Base-by-base conservation (phyloP, 2,329 filamentous ascomycete species). In the Fusarium proliferatum region DNA sequence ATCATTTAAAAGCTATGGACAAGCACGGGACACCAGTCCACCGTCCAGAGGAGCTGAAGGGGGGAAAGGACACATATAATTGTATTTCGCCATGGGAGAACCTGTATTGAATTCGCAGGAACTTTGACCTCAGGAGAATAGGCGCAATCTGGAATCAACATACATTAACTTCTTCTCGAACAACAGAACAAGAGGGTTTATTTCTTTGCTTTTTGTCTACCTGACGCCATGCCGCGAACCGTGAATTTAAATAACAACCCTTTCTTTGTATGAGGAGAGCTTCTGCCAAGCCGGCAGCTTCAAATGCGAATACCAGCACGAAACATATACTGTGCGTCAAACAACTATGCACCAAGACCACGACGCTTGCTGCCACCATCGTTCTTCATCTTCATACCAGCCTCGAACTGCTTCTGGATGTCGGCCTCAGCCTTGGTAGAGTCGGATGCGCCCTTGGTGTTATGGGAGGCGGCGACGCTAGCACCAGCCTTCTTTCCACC, bases 391-490 rank as follows among this genome's bases (percentile, higher is more conserved):
- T 84, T 85, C 80, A 90, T 88, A 34, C 89, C 88, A 15, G 81
- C 81, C 68, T 89, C 85, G 68, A 88, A 91, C 75, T 91, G 89
- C 67, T 84, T 84, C 79, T 89, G 87, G 28, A 91, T 84, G 49
- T 89, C 87, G 34, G 84, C 82, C 71, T 88, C 85, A 36, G 86
- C 84, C 72, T 84, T 82, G 64, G 76, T 81, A 42, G 79, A 83
- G 70, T 80, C 77, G 12, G 79, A 75, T 76, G 81, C 76, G 75
- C 69, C 72, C 74, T 80, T 76, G 57, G 76, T 60, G 30, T 53
- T 42, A 36, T 46, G 43, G 49, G 66, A 61, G 1, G 76, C 64
- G 21, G 71, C 77, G n/a, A 77, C 79, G 21, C 72, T 77, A 36
- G 78, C 79, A 26, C 82, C 81, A 30, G 81, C 81, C 78, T 87